Conservation (phyloP, 2,329 filamentous ascomycete species). For the Fusarium paranaense region DNA sequence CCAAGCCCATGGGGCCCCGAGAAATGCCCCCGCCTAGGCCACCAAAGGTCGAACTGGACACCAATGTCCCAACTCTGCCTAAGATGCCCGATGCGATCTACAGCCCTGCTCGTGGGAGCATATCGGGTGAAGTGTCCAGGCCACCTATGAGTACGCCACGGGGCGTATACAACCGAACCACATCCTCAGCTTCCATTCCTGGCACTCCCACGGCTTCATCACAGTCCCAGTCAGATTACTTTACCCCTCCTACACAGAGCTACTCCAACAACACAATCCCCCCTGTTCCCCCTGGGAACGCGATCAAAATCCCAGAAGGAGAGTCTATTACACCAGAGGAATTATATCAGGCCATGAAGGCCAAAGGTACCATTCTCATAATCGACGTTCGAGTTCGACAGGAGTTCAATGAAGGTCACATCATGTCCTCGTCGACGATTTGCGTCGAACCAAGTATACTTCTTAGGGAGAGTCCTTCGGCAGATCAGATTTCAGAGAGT, state of each 20-base stretch:
- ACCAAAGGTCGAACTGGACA: slow-evolving; percentile 61
- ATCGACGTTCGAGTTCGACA: slow-evolving; percentile 87
- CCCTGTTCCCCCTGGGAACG: slow-evolving; percentile 54
- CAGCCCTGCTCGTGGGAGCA: slow-evolving; percentile 79
- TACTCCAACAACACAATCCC: slow-evolving; percentile 42
- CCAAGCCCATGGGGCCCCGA: slow-evolving; percentile 60
- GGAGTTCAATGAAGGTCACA: slow-evolving; percentile 89
- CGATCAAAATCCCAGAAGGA: slow-evolving; percentile 63
- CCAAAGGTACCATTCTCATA: slow-evolving; percentile 73
- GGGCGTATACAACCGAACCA: slow-evolving; percentile 71
- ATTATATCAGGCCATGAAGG: slow-evolving; percentile 76
- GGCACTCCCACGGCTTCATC: slow-evolving; percentile 45
- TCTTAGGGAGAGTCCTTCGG: slow-evolving; percentile 74
- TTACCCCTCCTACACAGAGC: slow-evolving; percentile 43
- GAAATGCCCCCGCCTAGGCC: slow-evolving; percentile 63
- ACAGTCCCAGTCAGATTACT: slow-evolving; percentile 50
- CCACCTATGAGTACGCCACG: slow-evolving; percentile 74
- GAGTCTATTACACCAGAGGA: slow-evolving; percentile 74
- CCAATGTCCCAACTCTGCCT: slow-evolving; percentile 69
- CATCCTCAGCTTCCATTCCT: slow-evolving; percentile 59
- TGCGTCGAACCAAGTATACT: slow-evolving; percentile 87
- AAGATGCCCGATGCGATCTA: slow-evolving; percentile 82
- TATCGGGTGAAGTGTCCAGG: slow-evolving; percentile 73
- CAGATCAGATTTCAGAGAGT: slow-evolving; percentile 72
- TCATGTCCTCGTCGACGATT: slow-evolving; percentile 84